phyloP scores from a whole-genome alignment of 2,329 filamentous ascomycete genomes.

The Phialophora expanda region DNA sequence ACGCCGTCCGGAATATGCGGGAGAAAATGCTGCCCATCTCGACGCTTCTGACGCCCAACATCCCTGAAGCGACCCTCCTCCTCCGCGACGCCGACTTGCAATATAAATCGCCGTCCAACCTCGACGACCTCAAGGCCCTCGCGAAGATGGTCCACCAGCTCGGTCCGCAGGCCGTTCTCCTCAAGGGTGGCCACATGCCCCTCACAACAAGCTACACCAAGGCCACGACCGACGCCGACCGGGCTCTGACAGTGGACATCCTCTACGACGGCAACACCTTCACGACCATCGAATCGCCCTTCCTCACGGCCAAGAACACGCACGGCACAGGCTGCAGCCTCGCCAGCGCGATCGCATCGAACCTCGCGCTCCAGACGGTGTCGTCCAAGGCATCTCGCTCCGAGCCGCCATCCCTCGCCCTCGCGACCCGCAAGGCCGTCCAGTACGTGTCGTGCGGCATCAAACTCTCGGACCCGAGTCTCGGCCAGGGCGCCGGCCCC shows the following conservation, averaged over 20 bases:
- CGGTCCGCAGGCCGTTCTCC: constrained; percentile 78
- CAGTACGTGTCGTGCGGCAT: constrained; percentile 68
- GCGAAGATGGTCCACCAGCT: constrained; percentile 69
- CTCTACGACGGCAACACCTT: constrained; percentile 66
- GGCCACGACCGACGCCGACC: constrained; percentile 64
- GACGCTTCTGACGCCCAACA: constrained; percentile 55
- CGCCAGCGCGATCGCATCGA: constrained; percentile 74
- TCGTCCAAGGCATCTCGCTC: neutral
- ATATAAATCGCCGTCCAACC: constrained; percentile 43
- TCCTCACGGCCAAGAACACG: constrained; percentile 76
- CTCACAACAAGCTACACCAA: constrained; percentile 67
- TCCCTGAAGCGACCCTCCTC: constrained; percentile 54
- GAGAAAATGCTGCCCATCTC: constrained; percentile 51
- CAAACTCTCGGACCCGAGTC: constrained; percentile 52
- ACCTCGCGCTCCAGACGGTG: constrained; percentile 52
- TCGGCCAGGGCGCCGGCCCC: constrained; percentile 66
- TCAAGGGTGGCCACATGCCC: constrained; percentile 92
- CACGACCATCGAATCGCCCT: constrained; percentile 71
- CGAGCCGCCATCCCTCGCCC: constrained; percentile 43
- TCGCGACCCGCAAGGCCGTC: constrained; percentile 55
- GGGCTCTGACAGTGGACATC: constrained; percentile 74
- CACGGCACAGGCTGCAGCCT: constrained; percentile 95
- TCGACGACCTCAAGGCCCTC: constrained; percentile 71
- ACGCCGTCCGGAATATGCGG: constrained; percentile 50
- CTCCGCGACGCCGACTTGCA: constrained; percentile 48